These are phyloP conservation scores for Naganishia friedmannii DNA, from an alignment of 768 basidiomycete genomes.

Conservation along the genomic window DNA sequence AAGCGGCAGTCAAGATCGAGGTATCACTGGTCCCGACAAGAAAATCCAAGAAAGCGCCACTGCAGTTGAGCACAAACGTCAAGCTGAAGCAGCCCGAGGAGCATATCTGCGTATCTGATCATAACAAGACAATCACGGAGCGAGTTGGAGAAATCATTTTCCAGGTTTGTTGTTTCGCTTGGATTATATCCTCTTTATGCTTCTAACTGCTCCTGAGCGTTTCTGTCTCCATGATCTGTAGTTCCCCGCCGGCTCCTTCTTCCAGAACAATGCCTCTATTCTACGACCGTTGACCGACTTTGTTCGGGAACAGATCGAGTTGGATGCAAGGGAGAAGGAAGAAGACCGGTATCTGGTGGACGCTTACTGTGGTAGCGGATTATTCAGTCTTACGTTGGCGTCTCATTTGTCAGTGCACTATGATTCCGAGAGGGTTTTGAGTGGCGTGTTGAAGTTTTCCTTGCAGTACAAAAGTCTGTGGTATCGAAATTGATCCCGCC, in stretches of 20 bases:
- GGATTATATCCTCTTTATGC: background rate
- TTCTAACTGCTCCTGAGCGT: background rate
- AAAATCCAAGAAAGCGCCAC: slow-evolving; percentile 27
- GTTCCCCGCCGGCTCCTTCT: slow-evolving; percentile 71
- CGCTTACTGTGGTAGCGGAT: slow-evolving; percentile 66
- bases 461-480: slow-evolving; percentile 30
- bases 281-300: slow-evolving; percentile 78
- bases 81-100: slow-evolving; percentile 33
- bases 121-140: slow-evolving; percentile 76
- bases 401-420: slow-evolving; percentile 28
- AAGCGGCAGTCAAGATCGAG: slow-evolving; percentile 4
- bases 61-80: slow-evolving; percentile 28
- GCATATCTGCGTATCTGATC: slow-evolving; percentile 79
- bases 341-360: slow-evolving; percentile 75
- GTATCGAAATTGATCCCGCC: slow-evolving; percentile 42
- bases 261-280: slow-evolving; percentile 97
- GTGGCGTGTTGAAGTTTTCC: background rate
- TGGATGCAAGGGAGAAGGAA: slow-evolving; percentile 22
- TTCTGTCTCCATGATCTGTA: no score
- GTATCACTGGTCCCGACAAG: slow-evolving; percentile 8
- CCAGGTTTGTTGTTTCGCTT: slow-evolving; percentile 43
- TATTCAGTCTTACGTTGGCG: slow-evolving; percentile 43
- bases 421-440: background rate
- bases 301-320: slow-evolving; percentile 66
- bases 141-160: slow-evolving; percentile 75